These are phyloP conservation scores for Trichoderma oligosporum DNA, from an alignment of 2,329 filamentous ascomycete species.

Conservation along the genomic window DNA sequence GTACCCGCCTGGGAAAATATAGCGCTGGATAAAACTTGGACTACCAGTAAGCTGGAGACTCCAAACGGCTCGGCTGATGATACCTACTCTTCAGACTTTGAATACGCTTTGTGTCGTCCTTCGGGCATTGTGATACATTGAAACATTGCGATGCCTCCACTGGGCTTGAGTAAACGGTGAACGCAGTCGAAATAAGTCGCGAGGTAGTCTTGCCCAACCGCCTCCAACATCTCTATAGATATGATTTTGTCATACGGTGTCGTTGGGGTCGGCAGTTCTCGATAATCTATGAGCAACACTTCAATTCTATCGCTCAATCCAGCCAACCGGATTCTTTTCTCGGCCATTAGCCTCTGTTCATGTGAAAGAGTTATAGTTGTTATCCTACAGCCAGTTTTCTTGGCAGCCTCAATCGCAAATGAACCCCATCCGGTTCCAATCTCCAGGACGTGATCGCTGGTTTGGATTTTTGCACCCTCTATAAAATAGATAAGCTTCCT, in stretches of 20 bases:
- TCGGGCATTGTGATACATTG: slow-evolving; percentile 78
- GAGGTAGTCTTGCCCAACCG: slow-evolving; percentile 57
- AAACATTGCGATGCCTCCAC: slow-evolving; percentile 66
- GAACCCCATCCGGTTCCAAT: not conserved
- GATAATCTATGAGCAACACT: not conserved
- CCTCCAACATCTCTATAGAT: slow-evolving; percentile 31
- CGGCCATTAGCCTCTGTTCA: not conserved
- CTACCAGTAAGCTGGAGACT: slow-evolving; percentile 33
- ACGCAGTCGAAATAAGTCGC: slow-evolving; percentile 64
- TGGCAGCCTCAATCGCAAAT: not conserved
- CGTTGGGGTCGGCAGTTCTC: not conserved
- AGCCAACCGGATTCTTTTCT: not conserved
- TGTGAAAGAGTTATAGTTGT: not conserved
- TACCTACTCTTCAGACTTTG: not conserved
- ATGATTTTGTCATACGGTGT: not conserved
- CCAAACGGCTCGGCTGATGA: slow-evolving; percentile 45
- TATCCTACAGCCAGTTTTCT: not conserved
- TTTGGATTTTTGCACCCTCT: not conserved
- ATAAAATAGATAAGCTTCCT: not conserved
- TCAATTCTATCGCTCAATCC: not conserved
- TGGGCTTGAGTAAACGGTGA: slow-evolving; percentile 59
- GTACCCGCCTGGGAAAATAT: slow-evolving; percentile 68
- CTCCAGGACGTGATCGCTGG: not conserved
- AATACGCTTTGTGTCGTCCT: slow-evolving; percentile 27
- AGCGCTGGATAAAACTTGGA: not conserved